These are phyloP conservation scores for Lasiosphaeria ovina DNA, from an alignment of 495 filamentous ascomycete species.

Conservation along the genomic window DNA sequence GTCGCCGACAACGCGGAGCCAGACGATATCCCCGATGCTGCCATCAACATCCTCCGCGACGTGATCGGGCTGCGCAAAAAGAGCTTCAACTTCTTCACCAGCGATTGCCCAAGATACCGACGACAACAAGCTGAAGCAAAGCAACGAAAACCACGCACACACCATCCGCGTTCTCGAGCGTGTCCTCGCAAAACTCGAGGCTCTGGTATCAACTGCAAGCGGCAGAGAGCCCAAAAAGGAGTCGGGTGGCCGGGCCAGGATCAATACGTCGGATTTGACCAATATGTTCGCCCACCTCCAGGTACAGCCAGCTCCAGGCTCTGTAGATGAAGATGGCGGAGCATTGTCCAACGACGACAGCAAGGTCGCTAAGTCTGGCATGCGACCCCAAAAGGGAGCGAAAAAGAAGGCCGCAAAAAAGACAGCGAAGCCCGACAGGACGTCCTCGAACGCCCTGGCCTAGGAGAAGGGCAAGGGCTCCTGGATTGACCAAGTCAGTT, in stretches of 20 bases:
- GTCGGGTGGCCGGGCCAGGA: background rate
- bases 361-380: background rate
- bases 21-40: conserved; percentile 25
- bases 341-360: conserved; percentile 14
- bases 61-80: conserved; percentile 30
- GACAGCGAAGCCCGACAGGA: conserved; percentile 11
- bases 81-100: conserved; percentile 25
- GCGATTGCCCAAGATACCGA: conserved; percentile 15
- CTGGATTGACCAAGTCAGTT: conserved; percentile 25
- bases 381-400: conserved; percentile 10
- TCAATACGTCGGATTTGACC: conserved; percentile 21
- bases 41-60: conserved; percentile 27
- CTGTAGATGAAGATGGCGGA: conserved; percentile 6
- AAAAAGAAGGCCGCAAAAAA: conserved; percentile 27
- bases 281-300: conserved; percentile 31
- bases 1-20: conserved; percentile 22
- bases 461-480: background rate
- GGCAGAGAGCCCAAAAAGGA: background rate
- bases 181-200: conserved; percentile 24
- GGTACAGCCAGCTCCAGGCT: conserved; percentile 14
- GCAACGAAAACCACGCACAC: conserved; percentile 25
- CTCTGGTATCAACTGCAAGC: conserved; percentile 4
- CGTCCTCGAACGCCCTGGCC: conserved; percentile 4
- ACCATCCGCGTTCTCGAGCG: conserved; percentile 28
- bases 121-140: conserved; percentile 19